phyloP scores from a whole-genome alignment of 805 yeast genomes.

The Lachancea cidri region DNA sequence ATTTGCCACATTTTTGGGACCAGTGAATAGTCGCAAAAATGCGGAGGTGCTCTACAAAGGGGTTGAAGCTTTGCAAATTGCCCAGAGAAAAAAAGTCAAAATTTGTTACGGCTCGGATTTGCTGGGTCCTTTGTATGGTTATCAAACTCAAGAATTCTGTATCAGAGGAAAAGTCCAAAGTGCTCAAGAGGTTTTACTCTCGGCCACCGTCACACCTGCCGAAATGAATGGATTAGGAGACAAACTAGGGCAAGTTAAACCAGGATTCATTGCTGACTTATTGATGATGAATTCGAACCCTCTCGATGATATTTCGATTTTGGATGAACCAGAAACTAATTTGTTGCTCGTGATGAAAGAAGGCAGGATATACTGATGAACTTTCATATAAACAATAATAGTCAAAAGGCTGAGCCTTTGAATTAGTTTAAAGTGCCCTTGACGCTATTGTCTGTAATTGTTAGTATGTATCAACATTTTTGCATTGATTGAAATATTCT shows the following conservation, averaged over 20 bases:
- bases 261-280: conserved; percentile 12
- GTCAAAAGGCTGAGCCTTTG: no score
- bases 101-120: conserved; percentile 13
- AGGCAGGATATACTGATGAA: conserved; percentile 2
- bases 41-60: conserved; percentile 10
- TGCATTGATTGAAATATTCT: no score
- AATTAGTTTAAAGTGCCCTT: no score
- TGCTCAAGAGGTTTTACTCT: conserved; percentile 10
- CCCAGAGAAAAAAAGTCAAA: conserved; percentile 8
- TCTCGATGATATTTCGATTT: conserved; percentile 9
- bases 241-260: conserved; percentile 10
- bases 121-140: conserved; percentile 12
- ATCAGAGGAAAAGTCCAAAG: conserved; percentile 12
- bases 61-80: conserved; percentile 10
- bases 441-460: no score
- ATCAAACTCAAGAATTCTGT: conserved; percentile 13
- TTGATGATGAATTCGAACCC: conserved; percentile 13
- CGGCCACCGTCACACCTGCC: conserved; percentile 14
- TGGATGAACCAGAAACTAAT: conserved; percentile 14
- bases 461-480: no score
- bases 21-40: conserved; percentile 9
- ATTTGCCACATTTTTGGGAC: conserved; percentile 8
- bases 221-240: conserved; percentile 12
- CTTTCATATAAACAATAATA: no score
- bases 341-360: conserved; percentile 12